Evolutionary conservation across 2,329 filamentous ascomycete genomes (phyloP), one percentile per base, ranked within the genome.

Genomic region (Colletotrichum lupini): DNA sequence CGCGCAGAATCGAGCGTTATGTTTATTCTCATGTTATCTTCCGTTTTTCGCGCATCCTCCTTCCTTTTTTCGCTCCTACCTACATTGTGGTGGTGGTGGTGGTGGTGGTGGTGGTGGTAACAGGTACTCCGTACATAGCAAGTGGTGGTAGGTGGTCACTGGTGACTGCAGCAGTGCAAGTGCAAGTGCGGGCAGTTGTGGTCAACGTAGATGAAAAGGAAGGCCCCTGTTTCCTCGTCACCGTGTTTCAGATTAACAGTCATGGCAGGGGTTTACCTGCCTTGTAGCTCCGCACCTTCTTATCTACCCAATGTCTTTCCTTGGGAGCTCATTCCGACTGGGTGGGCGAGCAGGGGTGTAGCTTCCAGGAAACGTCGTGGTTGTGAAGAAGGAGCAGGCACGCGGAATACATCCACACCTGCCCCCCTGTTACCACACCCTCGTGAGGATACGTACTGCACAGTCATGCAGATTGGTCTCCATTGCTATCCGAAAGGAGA

Each of bases 221-320:
- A 49, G 57, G 35, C 42, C 37, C 53, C 65, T 63, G 42, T 59
- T 64, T 64, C 53, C 65, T 72, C 69, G 59, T 64, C 59, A 59
- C 58, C 24, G 26, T 55, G 69, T 72, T 72, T 72, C 69, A 72
- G 52, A 68, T 68, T 68, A 32, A 22, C 46, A 52, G 64, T 19
- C 37, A 9, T 6, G 24, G 19, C 64, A 67, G 35, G 68, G 64
- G 32, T 28, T n/a, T 14, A 16, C 57, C 57, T 62, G 37, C 14
- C 11, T 5, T 46, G 4, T 5, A 22, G 11, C 53, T 32, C 11
- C 24, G 16, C 42, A 42, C 22, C 49, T 11, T 53, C 26, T 61
- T 62, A 19, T 11, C 28, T 16, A 12, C 8, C 56, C 52, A 60
- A 30, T 49, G 22, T 53, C 22, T 28, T 53, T 57, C 19, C 37